phyloP scores from a whole-genome alignment of 192 early-diverging fungal genomes.

The Coemansia sp. region DNA sequence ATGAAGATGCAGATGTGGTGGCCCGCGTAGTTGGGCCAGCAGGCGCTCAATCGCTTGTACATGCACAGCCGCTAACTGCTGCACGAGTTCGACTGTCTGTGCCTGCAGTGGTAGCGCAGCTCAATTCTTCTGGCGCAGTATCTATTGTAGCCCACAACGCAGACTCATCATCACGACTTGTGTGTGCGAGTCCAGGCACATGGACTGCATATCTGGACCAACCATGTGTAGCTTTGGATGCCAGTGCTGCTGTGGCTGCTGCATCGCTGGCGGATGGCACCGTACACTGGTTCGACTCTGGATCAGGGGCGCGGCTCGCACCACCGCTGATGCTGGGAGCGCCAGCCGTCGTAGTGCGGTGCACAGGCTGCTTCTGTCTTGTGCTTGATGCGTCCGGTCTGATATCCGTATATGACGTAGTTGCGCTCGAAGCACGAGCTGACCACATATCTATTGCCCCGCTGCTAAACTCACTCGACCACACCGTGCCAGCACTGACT shows the following conservation, averaged over 20 bases:
- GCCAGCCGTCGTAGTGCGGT: slow-evolving; percentile 22
- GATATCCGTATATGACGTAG: slow-evolving; percentile 29
- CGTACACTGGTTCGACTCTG: slow-evolving; percentile 34
- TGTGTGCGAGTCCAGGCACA: background rate
- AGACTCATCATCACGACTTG: background rate
- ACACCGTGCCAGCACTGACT: slow-evolving; percentile 16
- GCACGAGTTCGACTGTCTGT: slow-evolving; percentile 39
- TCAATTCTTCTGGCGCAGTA: background rate
- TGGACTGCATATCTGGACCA: background rate
- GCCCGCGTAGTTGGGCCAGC: slow-evolving; percentile 4
- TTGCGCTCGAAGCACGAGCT: background rate
- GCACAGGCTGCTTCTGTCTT: slow-evolving; percentile 24
- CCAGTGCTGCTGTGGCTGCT: slow-evolving; percentile 14
- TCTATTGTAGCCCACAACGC: slow-evolving; percentile 11
- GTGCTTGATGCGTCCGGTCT: slow-evolving; percentile 31
- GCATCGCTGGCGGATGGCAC: slow-evolving; percentile 24
- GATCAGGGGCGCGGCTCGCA: slow-evolving; percentile 31
- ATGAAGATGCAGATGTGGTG: background rate
- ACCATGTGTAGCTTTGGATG: background rate
- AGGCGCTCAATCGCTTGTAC: slow-evolving; percentile 38
- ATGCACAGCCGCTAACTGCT: slow-evolving; percentile 36
- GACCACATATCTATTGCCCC: slow-evolving; percentile 37
- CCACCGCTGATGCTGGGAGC: slow-evolving; percentile 29
- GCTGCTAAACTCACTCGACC: slow-evolving; percentile 34
- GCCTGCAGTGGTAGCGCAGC: slow-evolving; percentile 31